Evolutionary conservation across 164 flowering plant species (phyloP), one percentile per base, ranked within the genome.

Genomic region (Warburgia ugandensis): DNA sequence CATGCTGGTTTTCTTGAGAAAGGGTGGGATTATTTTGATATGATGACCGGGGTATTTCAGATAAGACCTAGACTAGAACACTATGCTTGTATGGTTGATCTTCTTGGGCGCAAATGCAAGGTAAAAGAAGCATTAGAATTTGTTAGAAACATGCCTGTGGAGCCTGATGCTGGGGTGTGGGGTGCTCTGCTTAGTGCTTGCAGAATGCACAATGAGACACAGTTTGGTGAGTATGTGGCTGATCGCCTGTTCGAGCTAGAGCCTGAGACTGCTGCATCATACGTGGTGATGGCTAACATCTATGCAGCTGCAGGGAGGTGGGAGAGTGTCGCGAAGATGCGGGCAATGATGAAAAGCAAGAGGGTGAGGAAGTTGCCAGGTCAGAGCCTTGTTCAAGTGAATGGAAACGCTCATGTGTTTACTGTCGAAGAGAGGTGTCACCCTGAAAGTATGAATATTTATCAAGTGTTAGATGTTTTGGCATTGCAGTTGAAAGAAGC

Each of bases 161-260:
- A 65, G 56, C 84, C 86, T 30, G 83, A 78, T 68, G 73, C 74
- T 9, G 76, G 73, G 13, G 73, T 80, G 20, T 80, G 86, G 84
- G 75, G 78, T 29, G 54, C 80, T 20, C 42, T 83, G 62, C 82
- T 83, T 21, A 52, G 68, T 37, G n/a, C n/a, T n/a, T n/a, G n/a
- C n/a, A n/a, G n/a, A n/a, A n/a, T n/a, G n/a, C n/a, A n/a, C n/a
- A n/a, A 48, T 3, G 64, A 74, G 26, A 10, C 68, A 12, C 77
- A 73, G 54, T 53, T 68, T 6, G 86, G 70, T 16, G 70, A 73
- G 50, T 54, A 61, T 44, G 90, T 56, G 14, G 77, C 82, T 21
- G 1, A 19, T 26, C 57, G 30, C 28, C 77, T 83, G 26, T 49
- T 77, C 39, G 53, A 61, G 49, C 37, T 80, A 41, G 79, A 80